Conservation (phyloP, 306 rosid genomes). For the Glycyrrhiza uralensis region DNA sequence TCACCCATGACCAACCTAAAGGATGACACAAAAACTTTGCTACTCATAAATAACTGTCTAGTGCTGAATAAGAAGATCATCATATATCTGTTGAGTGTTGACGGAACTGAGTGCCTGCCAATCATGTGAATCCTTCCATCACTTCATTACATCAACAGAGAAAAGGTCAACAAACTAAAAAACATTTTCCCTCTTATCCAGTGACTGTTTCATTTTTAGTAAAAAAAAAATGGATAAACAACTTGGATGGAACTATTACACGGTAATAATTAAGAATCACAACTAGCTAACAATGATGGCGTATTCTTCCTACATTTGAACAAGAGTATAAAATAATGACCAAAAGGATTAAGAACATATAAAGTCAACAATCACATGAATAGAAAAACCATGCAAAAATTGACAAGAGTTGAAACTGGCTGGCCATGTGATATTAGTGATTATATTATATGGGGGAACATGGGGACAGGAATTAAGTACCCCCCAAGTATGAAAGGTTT, state of each 20-base stretch:
- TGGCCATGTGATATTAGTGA: background rate
- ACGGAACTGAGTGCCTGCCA: background rate
- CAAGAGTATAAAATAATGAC: background rate
- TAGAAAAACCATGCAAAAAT: background rate
- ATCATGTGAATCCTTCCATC: too few relatives aligned
- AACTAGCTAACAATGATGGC: conserved; percentile 11
- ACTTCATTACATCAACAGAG: too few relatives aligned
- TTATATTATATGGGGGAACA: background rate
- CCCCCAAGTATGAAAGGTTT: background rate
- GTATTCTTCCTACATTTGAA: conserved; percentile 19
- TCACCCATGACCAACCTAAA: conserved; percentile 35
- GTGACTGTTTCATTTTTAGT: background rate
- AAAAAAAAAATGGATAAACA: background rate
- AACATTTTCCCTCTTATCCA: background rate
- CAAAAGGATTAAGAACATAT: background rate
- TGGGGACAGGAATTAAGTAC: background rate
- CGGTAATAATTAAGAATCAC: conserved; percentile 9
- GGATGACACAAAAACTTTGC: background rate
- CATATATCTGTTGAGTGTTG: too few relatives aligned
- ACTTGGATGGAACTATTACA: background rate
- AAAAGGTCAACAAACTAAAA: background rate
- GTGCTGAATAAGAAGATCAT: conserved; percentile 18
- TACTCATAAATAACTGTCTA: background rate
- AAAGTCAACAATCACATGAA: conserved; percentile 10
- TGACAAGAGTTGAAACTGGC: conserved; percentile 1